Evolutionary conservation across 768 basidiomycete genomes (phyloP), one percentile per base, ranked within the genome.

Genomic region (Pholiota molesta): DNA sequence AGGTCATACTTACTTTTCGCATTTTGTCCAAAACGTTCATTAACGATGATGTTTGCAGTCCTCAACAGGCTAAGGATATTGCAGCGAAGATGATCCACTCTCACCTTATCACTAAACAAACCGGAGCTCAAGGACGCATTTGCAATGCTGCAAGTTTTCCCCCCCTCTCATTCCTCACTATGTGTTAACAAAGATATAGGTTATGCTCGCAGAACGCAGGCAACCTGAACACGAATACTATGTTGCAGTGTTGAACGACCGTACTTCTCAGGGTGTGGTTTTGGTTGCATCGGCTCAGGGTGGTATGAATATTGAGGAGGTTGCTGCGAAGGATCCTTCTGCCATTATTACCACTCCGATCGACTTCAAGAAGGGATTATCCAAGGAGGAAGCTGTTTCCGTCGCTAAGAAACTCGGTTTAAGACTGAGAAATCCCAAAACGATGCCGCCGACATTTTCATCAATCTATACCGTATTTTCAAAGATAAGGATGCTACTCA

Each of bases 301-400:
- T 59, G 97, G 97, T 60, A 99, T 99, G 97, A 99, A 99, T 78
- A 99, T 99, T 71, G 97, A 99, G 76, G 97, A 99, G 71, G 97
- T 99, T 52, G 97, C 97, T 28, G 93, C 94, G 31, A 94, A 96
- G 68, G 94, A 97, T 71, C 97, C 97, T 37, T 78, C 80, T 39
- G 92, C 97, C 42, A 99, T 99, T 76, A 94, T 99, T 70, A 99
- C 96, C 51, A 95, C 92, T 11, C 92, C 94, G 52, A 93, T 99
- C 69, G 81, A 91, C 74, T 94, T 92, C 65, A 79, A 90, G 59
- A 89, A 86, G 13, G 97, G 97, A 7, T 81, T 99, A 29, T 85
- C 85, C 63, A 84, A 88, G 66, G 75, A 78, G 23, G 84, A 88
- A 52, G 97, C 92, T 39, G 75, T 92, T 54, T 83, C 76, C 3